Base-by-base conservation (phyloP, 2,329 filamentous ascomycete species). In the Blastomyces parvus region DNA sequence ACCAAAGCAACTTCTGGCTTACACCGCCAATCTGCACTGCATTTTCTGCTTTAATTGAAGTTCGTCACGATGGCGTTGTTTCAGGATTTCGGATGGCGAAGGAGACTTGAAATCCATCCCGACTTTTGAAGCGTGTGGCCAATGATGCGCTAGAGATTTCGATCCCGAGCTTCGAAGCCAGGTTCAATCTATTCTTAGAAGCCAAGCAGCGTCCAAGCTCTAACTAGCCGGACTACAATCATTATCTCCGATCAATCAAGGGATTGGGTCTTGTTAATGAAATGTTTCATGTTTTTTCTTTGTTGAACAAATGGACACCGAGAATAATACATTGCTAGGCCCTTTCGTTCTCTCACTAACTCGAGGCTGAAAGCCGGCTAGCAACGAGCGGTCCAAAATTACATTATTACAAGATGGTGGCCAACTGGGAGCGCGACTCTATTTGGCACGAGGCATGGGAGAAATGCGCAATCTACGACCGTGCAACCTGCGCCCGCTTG, bases 171-270 rank as follows among this genome's bases (percentile, higher is more conserved):
- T 13, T 3, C 46, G 5, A 4, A 0, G 48, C 9, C 38, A 17
- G 13, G 25, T 19, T 48, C 17, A n/a, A 22, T 59, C 58, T 59
- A 59, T 59, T 48, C 25, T 59, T 59, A 48, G 42, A 27, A 44
- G 25, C 38, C 13, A 30, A 30, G 14, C 22, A 40, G 36, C 36
- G 13, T 38, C n/a, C 13, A 40, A 40, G 38, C 38, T 40, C 38
- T 13, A 11, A 38, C 27, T 30, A 19, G 6, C 13, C 38, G 22
- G 11, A 57, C 3, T 27, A 19, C n/a, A n/a, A 7, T 9, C n/a
- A 8, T 22, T 9, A 53, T 9, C 25, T 8, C 50, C 52, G 52
- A 36, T 55, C 3, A 33, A 55, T 19, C 5, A 36, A 19, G 30
- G 25, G 22, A 25, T 25, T 50, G 7, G 22, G 13, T 2, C 48